A percentile compares a stretch with the other conserved stretches of the same genome.
phyloP scores from a whole-genome alignment of 225 moss, liverwort and hornwort species.

The Polytrichum formosum region DNA sequence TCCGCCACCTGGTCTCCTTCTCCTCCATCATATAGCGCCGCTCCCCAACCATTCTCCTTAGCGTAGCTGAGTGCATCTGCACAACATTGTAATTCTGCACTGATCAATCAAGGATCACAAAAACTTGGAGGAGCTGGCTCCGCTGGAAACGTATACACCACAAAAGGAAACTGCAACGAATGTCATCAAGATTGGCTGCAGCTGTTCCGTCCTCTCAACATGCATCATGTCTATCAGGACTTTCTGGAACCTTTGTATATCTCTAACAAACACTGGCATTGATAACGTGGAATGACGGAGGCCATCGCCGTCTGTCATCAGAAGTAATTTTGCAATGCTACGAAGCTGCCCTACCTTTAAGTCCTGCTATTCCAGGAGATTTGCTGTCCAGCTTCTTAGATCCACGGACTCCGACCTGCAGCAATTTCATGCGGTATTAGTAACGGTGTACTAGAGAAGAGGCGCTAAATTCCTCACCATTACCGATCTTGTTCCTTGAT shows the following conservation, averaged over 20 bases:
- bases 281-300: too few relatives aligned
- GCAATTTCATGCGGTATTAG: background rate
- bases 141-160: background rate
- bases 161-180: background rate
- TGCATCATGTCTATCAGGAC: background rate
- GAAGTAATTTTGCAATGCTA: background rate
- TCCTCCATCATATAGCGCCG: constrained; percentile 3
- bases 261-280: background rate
- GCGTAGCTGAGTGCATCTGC: constrained; percentile 9
- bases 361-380: constrained; percentile 6
- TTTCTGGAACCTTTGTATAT: background rate
- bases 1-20: constrained; percentile 47
- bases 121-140: background rate
- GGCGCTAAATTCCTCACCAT: background rate
- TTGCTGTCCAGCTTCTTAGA: constrained; percentile 13
- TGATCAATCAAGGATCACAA: background rate
- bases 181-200: background rate
- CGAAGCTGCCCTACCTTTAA: constrained; percentile 20
- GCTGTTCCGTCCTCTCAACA: background rate
- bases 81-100: background rate
- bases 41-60: constrained; percentile 47
- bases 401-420: constrained; percentile 23
- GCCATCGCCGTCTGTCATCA: background rate
- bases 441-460: background rate
- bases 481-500: too few relatives aligned